Base-by-base conservation (phyloP, 2,329 filamentous ascomycete genomes). In the Pseudogymnoascus sp. region DNA sequence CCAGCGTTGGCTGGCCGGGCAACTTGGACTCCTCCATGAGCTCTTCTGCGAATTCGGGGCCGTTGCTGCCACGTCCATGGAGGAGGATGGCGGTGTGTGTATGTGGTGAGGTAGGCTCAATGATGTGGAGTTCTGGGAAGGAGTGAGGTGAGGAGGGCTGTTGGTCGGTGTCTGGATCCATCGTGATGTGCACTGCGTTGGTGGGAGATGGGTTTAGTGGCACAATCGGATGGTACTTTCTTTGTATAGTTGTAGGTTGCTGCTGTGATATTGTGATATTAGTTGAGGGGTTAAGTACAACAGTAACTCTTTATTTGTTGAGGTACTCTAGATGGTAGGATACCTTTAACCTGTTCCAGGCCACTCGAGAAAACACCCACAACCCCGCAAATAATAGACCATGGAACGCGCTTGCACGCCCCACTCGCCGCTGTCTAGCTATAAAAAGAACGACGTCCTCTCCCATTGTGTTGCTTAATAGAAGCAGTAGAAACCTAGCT, bases 1-100 rank as follows among this genome's bases (percentile, higher is more conserved):
- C 71, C 68, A 61, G 65, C 66, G 66, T 63, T 52, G 60, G 30
- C 49, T 45, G 36, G 62, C 61, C 16, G 69, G 63, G 62, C 5
- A 64, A 65, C 19, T 60, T 60, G 5, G 68, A 66, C 14, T 52
- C 45, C 5, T 63, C 62, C 22, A 77, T 66, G 12, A 79, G 65
- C 3, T 71, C 68, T 19, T 63, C 59, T 4, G 75, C 75, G 41
- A 79, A 77, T 12, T 67, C 65, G 2, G 69, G 64, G 12, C 72
- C 72, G 16, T 69, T 70, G 33, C 70, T 73, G 33, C 75, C 76
- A 25, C 75, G 74, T n/a, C 76, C 76, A 58, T 78, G 76, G 12
- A 78, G 73, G 61, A 77, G 67, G 33, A 78, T 74, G 16, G 77
- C 55, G 2, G 75, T 75, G 58, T 77, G 74, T 0, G 67, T 72